Evolutionary conservation across 768 basidiomycete species (phyloP).

Genomic region (Suillus fuscotomentosus): DNA sequence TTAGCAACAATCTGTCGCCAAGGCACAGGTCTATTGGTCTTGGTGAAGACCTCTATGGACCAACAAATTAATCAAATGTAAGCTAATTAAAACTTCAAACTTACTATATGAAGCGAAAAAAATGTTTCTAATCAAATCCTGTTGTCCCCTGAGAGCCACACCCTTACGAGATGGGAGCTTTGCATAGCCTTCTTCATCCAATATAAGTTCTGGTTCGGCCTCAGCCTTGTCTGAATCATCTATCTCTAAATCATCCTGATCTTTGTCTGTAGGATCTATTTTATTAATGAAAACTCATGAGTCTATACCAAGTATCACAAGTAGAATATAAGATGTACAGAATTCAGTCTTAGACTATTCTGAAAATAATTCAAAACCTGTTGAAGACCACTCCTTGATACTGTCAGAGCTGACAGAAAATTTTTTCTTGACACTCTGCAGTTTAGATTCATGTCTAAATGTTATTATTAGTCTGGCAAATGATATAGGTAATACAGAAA

Average conservation of each 20-base stretch:
- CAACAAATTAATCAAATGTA: neutral
- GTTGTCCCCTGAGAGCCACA: conserved; percentile 1
- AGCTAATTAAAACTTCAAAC: neutral
- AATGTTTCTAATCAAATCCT: neutral
- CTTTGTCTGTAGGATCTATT: neutral
- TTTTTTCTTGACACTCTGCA: neutral
- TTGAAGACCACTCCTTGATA: neutral
- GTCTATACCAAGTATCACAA: neutral
- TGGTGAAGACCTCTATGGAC: neutral
- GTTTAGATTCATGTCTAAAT: neutral
- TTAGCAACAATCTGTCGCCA: neutral
- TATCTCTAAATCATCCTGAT: neutral
- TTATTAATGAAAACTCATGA: neutral
- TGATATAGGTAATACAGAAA: no score
- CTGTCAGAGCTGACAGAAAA: neutral
- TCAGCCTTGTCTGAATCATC: neutral
- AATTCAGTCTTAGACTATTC: neutral
- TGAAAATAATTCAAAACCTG: neutral
- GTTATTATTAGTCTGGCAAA: neutral
- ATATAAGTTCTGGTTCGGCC: neutral
- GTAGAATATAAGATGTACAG: neutral
- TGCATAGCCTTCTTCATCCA: neutral
- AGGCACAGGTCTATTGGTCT: neutral
- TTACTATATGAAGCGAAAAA: neutral
- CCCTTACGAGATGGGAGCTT: neutral